Conservation (phyloP, 345 rosid genomes). For the Cochlearia excelsa region DNA sequence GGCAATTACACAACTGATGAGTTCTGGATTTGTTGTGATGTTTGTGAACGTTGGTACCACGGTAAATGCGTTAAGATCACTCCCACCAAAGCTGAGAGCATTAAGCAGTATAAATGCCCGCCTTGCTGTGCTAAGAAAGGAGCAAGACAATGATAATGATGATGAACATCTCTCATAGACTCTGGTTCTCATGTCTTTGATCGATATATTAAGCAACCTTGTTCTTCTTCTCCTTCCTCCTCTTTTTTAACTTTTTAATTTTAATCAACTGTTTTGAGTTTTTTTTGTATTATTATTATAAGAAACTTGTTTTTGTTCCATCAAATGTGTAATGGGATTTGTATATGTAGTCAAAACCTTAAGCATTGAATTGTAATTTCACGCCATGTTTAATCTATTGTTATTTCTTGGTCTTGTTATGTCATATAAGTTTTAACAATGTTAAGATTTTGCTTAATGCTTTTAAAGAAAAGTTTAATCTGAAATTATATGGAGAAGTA, state of each 20-base stretch:
- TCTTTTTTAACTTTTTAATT: constrained; percentile 20
- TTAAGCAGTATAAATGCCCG: constrained; percentile 87
- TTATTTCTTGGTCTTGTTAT: too few relatives aligned
- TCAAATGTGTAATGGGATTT: constrained; percentile 26
- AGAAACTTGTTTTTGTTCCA: constrained; percentile 15
- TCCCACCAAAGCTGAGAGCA: constrained; percentile 75
- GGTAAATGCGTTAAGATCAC: constrained; percentile 86
- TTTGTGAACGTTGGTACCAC: constrained; percentile 83
- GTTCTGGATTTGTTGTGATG: constrained; percentile 84
- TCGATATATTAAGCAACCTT: constrained; percentile 26
- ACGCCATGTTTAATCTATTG: too few relatives aligned
- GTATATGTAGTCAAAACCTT: constrained; percentile 15
- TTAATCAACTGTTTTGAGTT: not conserved
- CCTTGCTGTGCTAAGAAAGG: constrained; percentile 77
- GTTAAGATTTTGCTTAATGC: not conserved
- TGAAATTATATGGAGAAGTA: too few relatives aligned
- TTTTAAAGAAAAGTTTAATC: too few relatives aligned
- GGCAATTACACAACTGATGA: constrained; percentile 70
- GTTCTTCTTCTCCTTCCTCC: not conserved
- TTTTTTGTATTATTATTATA: constrained; percentile 14
- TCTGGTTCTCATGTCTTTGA: constrained; percentile 32
- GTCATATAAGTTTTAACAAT: constrained; percentile 5
- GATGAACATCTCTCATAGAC: constrained; percentile 11
- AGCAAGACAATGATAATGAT: constrained; percentile 37
- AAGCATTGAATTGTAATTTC: too few relatives aligned